Conservation (phyloP, 176 grass and related monocot species). For the Tillandsia leiboldiana region DNA sequence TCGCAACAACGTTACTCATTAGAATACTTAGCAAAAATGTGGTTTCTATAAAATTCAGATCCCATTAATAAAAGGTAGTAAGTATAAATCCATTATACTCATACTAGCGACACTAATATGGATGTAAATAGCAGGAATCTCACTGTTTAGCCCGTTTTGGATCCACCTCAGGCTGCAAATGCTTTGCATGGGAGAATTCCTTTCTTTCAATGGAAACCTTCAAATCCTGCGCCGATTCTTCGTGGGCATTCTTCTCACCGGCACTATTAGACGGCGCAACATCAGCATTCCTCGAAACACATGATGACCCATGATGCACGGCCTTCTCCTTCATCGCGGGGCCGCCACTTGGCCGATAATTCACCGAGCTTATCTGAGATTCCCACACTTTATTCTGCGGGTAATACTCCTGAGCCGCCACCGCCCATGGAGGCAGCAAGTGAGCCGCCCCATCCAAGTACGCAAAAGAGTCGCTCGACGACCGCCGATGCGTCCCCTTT, state of each 20-base stretch:
- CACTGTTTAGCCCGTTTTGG: conserved; percentile 86
- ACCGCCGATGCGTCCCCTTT: conserved; percentile 58
- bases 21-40: neutral
- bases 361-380: conserved; percentile 7
- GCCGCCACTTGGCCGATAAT: conserved; percentile 22
- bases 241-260: conserved; percentile 30
- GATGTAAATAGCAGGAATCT: conserved; percentile 17
- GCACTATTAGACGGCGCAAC: conserved; percentile 28
- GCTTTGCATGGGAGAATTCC: conserved; percentile 42
- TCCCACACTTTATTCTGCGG: neutral
- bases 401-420: no score
- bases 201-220: conserved; percentile 54
- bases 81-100: conserved; percentile 1
- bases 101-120: neutral
- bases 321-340: conserved; percentile 43
- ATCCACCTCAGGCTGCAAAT: conserved; percentile 49
- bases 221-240: conserved; percentile 27
- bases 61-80: neutral
- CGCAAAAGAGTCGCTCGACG: conserved; percentile 81
- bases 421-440: no score
- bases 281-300: conserved; percentile 29
- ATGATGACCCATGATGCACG: conserved; percentile 22
- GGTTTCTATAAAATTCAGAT: neutral
- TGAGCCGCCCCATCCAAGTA: conserved; percentile 31
- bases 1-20: neutral